Base-by-base conservation (phyloP, 805 yeast species). In the Metschnikowia santaceciliae region DNA sequence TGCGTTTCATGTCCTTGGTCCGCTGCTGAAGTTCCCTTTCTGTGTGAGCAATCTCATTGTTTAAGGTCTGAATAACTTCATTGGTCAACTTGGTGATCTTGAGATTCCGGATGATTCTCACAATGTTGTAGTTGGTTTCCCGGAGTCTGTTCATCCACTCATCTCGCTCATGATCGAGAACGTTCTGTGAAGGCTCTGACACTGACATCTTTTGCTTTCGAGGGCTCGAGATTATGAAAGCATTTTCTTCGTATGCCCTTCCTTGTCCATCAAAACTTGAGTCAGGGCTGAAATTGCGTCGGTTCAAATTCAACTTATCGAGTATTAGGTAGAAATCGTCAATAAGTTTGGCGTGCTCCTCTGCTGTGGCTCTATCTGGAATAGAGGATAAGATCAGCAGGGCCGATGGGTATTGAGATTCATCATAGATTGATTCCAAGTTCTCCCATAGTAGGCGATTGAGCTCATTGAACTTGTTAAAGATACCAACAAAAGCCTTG, bases 71-170 rank as follows among this genome's bases (percentile, higher is more conserved):
- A 1, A 71, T 44, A 1, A 65, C 50, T 1, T 70, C 74, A 14
- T 56, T 60, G 2, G 74, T 63, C n/a, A 74, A 60, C 48, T 71
- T 73, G 34, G 76, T 67, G 17, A 72, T 50, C 46, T 66, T 70
- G 40, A 74, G 60, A 7, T 64, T 56, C 17, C 76, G 59, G 23
- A 74, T 69, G 1, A 67, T 68, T 34, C 67, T 56, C 8, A 73
- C 71, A 11, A 74, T 56, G 36, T 66, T 66, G 57, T 72, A 70
- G 52, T 74, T 74, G 20, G 71, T 47, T 19, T 72, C 75, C 33
- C 74, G 58, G 10, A 73, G 61, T 6, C 60, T 50, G 34, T 57
- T 52, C 64, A 70, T 61, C 19, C 55, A 52, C 34, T 60, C 61
- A 1, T 59, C 58, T 5, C 37, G 17, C 8, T 46, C 33, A 4